phyloP scores from a whole-genome alignment of 1,284 basidiomycete genomes.

The Irpex sp. region DNA sequence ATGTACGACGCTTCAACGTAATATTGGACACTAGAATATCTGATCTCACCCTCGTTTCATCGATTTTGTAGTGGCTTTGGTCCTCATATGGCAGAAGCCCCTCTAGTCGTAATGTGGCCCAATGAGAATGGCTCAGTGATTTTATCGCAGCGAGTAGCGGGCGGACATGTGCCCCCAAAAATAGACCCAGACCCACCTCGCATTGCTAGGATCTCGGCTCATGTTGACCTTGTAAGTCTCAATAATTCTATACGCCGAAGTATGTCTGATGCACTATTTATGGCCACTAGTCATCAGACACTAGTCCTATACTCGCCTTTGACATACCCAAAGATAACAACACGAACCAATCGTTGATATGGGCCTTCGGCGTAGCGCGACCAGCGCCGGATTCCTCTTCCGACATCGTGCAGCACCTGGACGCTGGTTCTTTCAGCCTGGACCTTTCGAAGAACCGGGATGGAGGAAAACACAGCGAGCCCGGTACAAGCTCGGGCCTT shows the following conservation, averaged over 20 bases:
- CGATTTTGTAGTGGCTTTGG: slow-evolving; percentile 49
- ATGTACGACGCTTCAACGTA: slow-evolving; percentile 33
- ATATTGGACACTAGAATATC: not conserved
- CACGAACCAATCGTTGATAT: slow-evolving; percentile 44
- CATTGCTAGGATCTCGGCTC: slow-evolving; percentile 14
- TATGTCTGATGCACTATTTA: not conserved
- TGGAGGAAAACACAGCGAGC: slow-evolving; percentile 8
- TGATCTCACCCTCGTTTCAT: slow-evolving; percentile 7
- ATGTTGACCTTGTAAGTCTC: slow-evolving; percentile 18
- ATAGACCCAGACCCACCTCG: slow-evolving; percentile 19
- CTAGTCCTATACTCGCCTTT: slow-evolving; percentile 21
- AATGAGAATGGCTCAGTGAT: slow-evolving; percentile 38
- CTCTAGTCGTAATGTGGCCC: slow-evolving; percentile 43
- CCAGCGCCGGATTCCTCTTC: slow-evolving; percentile 38
- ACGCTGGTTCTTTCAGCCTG: slow-evolving; percentile 42
- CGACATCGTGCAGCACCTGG: slow-evolving; percentile 42
- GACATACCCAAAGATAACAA: slow-evolving; percentile 23
- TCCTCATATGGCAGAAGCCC: slow-evolving; percentile 36
- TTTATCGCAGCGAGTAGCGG: slow-evolving; percentile 40
- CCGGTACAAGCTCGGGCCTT: not conserved
- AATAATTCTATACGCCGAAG: not conserved
- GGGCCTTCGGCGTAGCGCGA: slow-evolving; percentile 47
- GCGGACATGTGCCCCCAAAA: slow-evolving; percentile 22
- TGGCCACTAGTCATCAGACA: slow-evolving; percentile 11
- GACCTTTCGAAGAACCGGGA: slow-evolving; percentile 40